Conservation (phyloP, 2,329 filamentous ascomycete species). For the Fusarium newnesense region DNA sequence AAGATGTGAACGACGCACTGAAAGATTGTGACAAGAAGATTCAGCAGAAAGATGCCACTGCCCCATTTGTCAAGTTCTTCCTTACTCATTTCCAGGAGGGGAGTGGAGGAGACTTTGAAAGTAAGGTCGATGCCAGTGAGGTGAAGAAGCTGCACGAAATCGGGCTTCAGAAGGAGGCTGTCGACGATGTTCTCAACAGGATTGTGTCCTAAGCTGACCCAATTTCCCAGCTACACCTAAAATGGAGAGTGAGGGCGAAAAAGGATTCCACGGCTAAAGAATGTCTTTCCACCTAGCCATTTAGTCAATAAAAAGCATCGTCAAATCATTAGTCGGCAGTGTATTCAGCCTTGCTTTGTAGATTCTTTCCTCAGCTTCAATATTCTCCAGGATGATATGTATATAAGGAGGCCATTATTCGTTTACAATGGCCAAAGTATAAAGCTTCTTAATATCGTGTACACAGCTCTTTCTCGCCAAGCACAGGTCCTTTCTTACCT, state of each 20-base stretch:
- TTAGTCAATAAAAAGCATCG: not conserved
- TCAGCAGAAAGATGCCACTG: not conserved
- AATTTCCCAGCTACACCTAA: fast-evolving
- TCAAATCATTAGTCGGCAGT: not conserved
- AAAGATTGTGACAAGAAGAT: conserved; percentile 7
- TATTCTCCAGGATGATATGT: not conserved
- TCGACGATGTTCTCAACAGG: not conserved
- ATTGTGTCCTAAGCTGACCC: not conserved
- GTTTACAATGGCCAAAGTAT: fast-evolving
- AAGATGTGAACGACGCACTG: not conserved
- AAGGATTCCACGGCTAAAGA: not conserved
- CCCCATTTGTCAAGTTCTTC: conserved; percentile 21
- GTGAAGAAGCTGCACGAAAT: not conserved
- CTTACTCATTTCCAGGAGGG: conserved; percentile 17
- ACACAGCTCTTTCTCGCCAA: not conserved
- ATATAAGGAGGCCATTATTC: not conserved
- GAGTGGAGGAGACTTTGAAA: not conserved
- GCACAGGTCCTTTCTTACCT: not conserved
- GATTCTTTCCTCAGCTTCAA: not conserved
- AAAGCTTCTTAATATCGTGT: not conserved
- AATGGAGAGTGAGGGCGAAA: not conserved
- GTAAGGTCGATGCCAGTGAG: conserved; percentile 1
- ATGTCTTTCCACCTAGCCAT: fast-evolving
- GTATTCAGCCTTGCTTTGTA: too few relatives aligned
- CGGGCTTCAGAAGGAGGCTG: conserved; percentile 2